Conservation (phyloP, 2,329 filamentous ascomycete genomes). For the Fusarium tjaetaba region DNA sequence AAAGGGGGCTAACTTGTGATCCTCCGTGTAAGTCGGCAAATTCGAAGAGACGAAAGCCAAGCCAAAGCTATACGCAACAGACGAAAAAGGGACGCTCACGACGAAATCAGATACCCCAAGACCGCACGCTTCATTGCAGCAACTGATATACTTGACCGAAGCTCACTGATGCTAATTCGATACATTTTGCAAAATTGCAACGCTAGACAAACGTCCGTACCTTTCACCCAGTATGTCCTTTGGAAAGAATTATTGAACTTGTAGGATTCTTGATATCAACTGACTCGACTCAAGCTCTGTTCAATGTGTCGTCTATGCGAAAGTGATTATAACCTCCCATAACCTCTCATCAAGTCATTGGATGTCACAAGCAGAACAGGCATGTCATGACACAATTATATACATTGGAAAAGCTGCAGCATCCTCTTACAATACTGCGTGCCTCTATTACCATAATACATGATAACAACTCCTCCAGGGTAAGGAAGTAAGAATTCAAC, state of each 20-base stretch:
- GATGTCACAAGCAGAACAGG: conserved; percentile 5
- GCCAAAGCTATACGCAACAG: not conserved
- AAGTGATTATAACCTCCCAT: conserved; percentile 18
- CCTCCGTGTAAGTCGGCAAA: conserved; percentile 16
- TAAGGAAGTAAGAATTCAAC: not conserved
- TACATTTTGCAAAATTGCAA: not conserved
- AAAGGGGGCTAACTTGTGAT: conserved; percentile 2
- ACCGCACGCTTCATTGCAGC: not conserved
- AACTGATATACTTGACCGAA: not conserved
- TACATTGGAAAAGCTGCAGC: conserved; percentile 18
- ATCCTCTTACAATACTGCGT: conserved; percentile 1
- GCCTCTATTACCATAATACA: not conserved
- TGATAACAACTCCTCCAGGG: not conserved
- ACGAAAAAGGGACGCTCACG: not conserved
- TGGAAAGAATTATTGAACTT: not conserved
- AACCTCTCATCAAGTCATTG: conserved; percentile 1
- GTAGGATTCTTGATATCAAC: not conserved
- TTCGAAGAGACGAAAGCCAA: not conserved
- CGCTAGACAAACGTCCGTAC: too few relatives aligned
- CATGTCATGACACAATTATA: conserved; percentile 4
- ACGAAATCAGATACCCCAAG: not conserved
- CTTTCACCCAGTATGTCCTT: not conserved
- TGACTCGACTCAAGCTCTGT: conserved; percentile 31
- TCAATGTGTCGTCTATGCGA: conserved; percentile 3
- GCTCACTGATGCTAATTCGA: not conserved